These are phyloP conservation scores for Yamadazyma olivae DNA, from an alignment of 805 yeast genomes.

Conservation along the genomic window DNA sequence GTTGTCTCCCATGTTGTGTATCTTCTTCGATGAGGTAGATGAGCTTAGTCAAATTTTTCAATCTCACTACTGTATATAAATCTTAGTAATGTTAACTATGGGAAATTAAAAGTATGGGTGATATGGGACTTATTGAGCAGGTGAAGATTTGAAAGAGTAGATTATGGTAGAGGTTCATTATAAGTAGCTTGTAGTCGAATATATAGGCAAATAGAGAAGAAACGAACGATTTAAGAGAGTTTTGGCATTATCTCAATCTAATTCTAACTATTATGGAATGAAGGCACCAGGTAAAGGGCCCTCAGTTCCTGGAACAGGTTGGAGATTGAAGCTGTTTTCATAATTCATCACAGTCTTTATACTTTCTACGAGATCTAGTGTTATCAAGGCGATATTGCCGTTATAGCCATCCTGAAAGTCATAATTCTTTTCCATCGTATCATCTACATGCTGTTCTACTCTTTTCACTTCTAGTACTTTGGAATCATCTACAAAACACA, in stretches of 20 bases:
- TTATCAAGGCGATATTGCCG: slow-evolving; percentile 33
- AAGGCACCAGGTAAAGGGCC: slow-evolving; percentile 9
- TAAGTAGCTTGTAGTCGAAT: too few relatives aligned
- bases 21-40: slow-evolving; percentile 7
- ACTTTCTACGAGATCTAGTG: slow-evolving; percentile 17
- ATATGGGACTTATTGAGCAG: too few relatives aligned
- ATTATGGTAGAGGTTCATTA: too few relatives aligned
- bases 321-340: slow-evolving; percentile 2
- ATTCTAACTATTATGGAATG: too few relatives aligned
- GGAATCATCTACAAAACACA: slow-evolving; percentile 31
- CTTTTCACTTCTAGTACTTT: slow-evolving; percentile 18
- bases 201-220: too few relatives aligned
- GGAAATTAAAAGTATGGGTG: too few relatives aligned
- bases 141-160: too few relatives aligned
- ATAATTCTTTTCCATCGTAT: slow-evolving; percentile 14
- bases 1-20: slow-evolving; percentile 26
- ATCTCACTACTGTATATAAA: too few relatives aligned
- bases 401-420: slow-evolving; percentile 35
- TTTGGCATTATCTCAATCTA: too few relatives aligned
- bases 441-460: background rate
- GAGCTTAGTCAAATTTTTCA: background rate
- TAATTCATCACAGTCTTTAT: slow-evolving; percentile 9
- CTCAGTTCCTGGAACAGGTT: background rate
- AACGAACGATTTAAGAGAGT: too few relatives aligned
- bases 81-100: too few relatives aligned